Percentiles rank a stretch among this genome's conserved stretches.
phyloP scores from a whole-genome alignment of 441 rosid species.

The Populus tomentosa region DNA sequence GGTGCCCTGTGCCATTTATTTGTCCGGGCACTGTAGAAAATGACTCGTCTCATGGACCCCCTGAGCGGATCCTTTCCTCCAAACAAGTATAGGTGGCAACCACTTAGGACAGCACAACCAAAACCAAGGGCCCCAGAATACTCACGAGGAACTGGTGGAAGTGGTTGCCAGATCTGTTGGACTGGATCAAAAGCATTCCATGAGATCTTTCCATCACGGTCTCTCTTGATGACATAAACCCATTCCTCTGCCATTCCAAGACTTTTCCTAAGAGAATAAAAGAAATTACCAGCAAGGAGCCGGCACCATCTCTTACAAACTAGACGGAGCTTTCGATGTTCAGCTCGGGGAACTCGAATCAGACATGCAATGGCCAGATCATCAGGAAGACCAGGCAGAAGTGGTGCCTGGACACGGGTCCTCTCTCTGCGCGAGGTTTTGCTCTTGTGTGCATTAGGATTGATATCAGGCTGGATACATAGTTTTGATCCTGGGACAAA shows the following conservation, averaged over 20 bases:
- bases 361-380: constrained; percentile 91
- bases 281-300: constrained; percentile 65
- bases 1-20: constrained; percentile 94
- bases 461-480: constrained; percentile 87
- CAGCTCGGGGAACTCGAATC: constrained; percentile 82
- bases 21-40: constrained; percentile 80
- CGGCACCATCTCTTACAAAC: constrained; percentile 86
- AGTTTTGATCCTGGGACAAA: constrained; percentile 89
- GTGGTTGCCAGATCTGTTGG: constrained; percentile 81
- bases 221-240: constrained; percentile 87
- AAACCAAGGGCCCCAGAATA: constrained; percentile 89
- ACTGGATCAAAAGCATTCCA: constrained; percentile 86
- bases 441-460: constrained; percentile 78
- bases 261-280: constrained; percentile 68
- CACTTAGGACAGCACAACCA: constrained; percentile 87
- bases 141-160: constrained; percentile 84
- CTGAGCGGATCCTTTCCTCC: constrained; percentile 85
- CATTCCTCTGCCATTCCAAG: constrained; percentile 84
- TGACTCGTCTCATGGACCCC: constrained; percentile 83
- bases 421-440: constrained; percentile 66
- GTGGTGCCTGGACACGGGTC: constrained; percentile 66
- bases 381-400: constrained; percentile 86
- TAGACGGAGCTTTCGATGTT: constrained; percentile 68
- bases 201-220: constrained; percentile 81
- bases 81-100: constrained; percentile 77